Conservation (phyloP, 139 green algal species). For the Chlamydomonas sphaeroides region DNA sequence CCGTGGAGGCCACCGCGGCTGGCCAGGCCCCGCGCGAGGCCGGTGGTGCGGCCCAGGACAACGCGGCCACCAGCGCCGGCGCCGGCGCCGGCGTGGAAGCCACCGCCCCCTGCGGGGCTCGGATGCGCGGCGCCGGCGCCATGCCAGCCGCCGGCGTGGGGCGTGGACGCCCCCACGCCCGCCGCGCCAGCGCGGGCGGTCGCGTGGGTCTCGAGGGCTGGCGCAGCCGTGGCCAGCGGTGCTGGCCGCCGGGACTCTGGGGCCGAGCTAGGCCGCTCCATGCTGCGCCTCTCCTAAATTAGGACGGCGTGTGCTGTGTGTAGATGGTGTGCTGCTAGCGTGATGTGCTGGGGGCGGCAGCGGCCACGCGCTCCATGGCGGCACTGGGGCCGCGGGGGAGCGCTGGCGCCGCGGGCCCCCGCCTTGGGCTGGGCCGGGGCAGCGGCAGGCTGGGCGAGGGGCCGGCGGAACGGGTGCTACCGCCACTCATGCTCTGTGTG, state of each 20-base stretch:
- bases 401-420: too few relatives aligned
- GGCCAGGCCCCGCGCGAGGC: too few relatives aligned
- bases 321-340: too few relatives aligned
- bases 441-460: too few relatives aligned
- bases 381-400: too few relatives aligned
- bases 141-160: background rate
- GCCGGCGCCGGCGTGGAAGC: background rate
- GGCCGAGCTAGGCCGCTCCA: conserved; percentile 7
- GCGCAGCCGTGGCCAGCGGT: background rate
- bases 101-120: background rate
- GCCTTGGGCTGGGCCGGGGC: too few relatives aligned
- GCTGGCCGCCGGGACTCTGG: background rate
- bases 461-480: too few relatives aligned
- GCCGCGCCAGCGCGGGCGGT: background rate
- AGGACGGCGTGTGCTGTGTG: too few relatives aligned
- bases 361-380: too few relatives aligned
- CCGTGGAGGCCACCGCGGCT: background rate
- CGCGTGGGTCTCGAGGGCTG: background rate
- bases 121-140: background rate
- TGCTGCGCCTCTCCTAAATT: too few relatives aligned
- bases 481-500: too few relatives aligned
- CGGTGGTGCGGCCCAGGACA: background rate
- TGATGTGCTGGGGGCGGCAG: too few relatives aligned
- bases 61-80: conserved; percentile 15
- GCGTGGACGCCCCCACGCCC: background rate